Percentiles rank a stretch among this genome's conserved stretches.
phyloP scores from a whole-genome alignment of 75 land plant genomes.

The Cryptomeria japonica region DNA sequence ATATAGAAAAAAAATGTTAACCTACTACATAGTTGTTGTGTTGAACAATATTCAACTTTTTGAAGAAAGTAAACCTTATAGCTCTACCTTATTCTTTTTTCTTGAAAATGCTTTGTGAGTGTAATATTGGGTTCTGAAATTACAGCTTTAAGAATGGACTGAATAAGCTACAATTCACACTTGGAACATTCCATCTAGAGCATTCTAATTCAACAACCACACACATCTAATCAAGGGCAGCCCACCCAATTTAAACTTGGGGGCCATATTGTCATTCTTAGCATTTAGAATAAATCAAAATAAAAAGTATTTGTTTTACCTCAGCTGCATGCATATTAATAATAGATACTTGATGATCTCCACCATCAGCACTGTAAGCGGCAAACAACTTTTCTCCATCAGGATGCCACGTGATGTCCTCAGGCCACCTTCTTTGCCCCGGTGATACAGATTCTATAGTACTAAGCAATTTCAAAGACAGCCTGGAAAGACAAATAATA shows the following conservation, averaged over 20 bases:
- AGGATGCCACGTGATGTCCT: constrained; percentile 30
- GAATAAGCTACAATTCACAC: not conserved
- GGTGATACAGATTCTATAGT: constrained; percentile 21
- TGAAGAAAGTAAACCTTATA: not conserved
- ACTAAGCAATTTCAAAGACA: constrained; percentile 3
- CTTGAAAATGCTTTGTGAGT: not conserved
- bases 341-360: constrained; percentile 24
- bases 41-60: not conserved
- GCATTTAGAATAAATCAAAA: not conserved
- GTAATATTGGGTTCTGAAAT: not conserved
- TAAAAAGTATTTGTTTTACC: not conserved
- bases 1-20: no score
- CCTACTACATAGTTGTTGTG: not conserved
- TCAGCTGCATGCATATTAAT: constrained; percentile 4
- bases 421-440: constrained; percentile 26
- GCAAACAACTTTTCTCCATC: constrained; percentile 23
- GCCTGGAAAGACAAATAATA: not conserved
- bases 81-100: not conserved
- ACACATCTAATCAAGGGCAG: not conserved
- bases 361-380: constrained; percentile 23
- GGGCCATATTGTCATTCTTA: no score
- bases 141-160: not conserved
- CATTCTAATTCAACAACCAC: not conserved
- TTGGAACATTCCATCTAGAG: not conserved
- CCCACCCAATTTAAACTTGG: not conserved